Evolutionary conservation across 345 rosid genomes (phyloP), one percentile per base, ranked within the genome.

Genomic region (Ceriops zippeliana): DNA sequence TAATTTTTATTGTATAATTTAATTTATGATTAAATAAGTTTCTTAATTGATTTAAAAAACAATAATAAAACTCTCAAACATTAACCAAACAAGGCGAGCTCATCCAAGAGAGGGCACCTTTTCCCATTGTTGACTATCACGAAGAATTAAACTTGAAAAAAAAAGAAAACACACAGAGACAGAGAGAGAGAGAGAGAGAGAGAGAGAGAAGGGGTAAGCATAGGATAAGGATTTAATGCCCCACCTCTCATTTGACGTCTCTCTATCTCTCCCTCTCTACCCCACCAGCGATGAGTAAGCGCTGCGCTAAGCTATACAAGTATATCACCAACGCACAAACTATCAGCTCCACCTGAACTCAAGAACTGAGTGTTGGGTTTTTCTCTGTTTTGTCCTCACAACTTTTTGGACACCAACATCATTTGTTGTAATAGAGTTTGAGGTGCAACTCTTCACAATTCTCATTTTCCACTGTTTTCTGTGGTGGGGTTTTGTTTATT

Each of bases 141-240:
- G 10, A 34, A 34, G 7, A 10, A 34, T 34, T 34, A 2, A 34
- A 7, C 37, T 7, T 1, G 1, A 34, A 32, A 34, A 34, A 1
- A 7, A 34, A 7, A 34, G 0, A 7, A 1, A 34, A 56, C n/a
- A n/a, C n/a, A n/a, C n/a, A n/a, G n/a, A n/a, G n/a, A n/a, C n/a
- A n/a, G n/a, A 52, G 30, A 37, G 2, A 7, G 2, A 34, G 2
- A 7, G 37, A 7, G 0, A 34, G 37, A 34, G 6, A 34, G 35
- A 7, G 6, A 34, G 37, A 34, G 7, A 7, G 37, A 34, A 7
- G 7, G 37, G 37, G 37, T 7, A 34, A 34, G 8, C 68, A 65
- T 42, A 37, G 69, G 90, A 82, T 84, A 86, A 84, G 84, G 79
- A 73, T 71, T 68, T 63, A 38, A 66, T 67, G 81, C 69, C 85